Conservation (phyloP, 1,284 basidiomycete species). For the Chiua sp. region DNA sequence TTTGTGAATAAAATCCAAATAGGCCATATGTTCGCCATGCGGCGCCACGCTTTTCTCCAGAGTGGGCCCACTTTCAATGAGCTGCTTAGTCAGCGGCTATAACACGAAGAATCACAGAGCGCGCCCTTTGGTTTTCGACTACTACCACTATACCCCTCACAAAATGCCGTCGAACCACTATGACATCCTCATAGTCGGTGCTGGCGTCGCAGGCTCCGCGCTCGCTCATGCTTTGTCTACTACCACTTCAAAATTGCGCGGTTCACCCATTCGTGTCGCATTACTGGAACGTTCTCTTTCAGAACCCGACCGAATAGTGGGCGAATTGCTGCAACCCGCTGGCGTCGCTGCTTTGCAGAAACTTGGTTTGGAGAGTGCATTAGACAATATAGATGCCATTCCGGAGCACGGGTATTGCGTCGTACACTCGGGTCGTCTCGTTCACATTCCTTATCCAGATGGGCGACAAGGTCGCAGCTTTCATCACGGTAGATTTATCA, state of each 20-base stretch:
- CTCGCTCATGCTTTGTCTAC: constrained; percentile 76
- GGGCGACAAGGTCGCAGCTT: constrained; percentile 79
- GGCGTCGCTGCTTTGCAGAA: constrained; percentile 81
- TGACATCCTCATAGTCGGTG: constrained; percentile 89
- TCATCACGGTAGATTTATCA: constrained; percentile 95
- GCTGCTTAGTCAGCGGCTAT: constrained; percentile 24
- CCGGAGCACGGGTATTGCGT: constrained; percentile 91
- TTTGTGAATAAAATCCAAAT: too few relatives aligned
- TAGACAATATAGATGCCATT: constrained; percentile 90
- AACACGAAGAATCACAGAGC: neutral
- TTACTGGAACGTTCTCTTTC: constrained; percentile 89
- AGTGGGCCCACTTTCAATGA: constrained; percentile 14
- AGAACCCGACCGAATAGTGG: constrained; percentile 96
- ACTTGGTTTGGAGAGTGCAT: constrained; percentile 77
- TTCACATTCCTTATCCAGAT: constrained; percentile 91
- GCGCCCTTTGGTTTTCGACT: neutral
- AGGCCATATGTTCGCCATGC: too few relatives aligned
- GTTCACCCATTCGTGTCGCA: constrained; percentile 74
- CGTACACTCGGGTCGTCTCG: constrained; percentile 66
- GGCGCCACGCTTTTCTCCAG: neutral
- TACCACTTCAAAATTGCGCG: constrained; percentile 43
- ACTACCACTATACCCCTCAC: neutral
- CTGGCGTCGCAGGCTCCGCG: constrained; percentile 84
- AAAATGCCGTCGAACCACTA: constrained; percentile 46
- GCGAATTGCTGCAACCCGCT: constrained; percentile 95